A percentile compares a stretch with the other conserved stretches of the same genome.
Conservation (phyloP, 2,329 filamentous ascomycete genomes). For the Pezicula carpinea region DNA sequence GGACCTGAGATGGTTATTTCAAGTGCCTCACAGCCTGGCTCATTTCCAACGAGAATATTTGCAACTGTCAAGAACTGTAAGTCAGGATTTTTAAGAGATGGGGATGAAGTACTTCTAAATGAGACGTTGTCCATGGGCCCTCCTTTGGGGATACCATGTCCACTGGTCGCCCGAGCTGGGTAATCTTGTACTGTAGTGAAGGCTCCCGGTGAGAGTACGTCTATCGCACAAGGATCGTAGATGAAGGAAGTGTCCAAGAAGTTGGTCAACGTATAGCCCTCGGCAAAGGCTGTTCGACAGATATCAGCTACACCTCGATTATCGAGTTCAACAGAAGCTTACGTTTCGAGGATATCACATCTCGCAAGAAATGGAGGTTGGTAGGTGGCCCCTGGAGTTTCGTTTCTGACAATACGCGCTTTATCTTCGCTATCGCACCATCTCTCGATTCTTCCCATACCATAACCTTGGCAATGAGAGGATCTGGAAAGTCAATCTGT, state of each 20-base stretch:
- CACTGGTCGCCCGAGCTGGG: constrained; percentile 33
- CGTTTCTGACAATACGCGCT: constrained; percentile 52
- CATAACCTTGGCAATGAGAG: constrained; percentile 70
- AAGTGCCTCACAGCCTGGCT: constrained; percentile 43
- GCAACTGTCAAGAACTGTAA: constrained; percentile 31
- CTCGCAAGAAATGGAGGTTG: constrained; percentile 48
- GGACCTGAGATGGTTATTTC: constrained; percentile 59
- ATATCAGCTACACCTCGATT: too few relatives aligned
- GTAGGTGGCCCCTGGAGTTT: constrained; percentile 50
- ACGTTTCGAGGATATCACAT: constrained; percentile 39
- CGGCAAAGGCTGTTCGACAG: constrained; percentile 9
- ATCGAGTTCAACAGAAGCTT: too few relatives aligned
- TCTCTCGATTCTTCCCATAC: constrained; percentile 55
- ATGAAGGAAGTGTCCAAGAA: constrained; percentile 27
- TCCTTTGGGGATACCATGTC: constrained; percentile 35
- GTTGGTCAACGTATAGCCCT: constrained; percentile 34
- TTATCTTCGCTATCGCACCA: constrained; percentile 61
- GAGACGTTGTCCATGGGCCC: constrained; percentile 35
- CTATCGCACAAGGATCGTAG: constrained; percentile 26
- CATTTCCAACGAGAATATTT: constrained; percentile 56
- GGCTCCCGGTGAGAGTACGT: constrained; percentile 32
- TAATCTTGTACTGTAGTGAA: constrained; percentile 37
- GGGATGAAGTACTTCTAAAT: constrained; percentile 4
- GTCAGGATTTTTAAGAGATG: too few relatives aligned
- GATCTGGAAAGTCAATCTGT: constrained; percentile 34